Evolutionary conservation across 768 basidiomycete genomes (phyloP).

Genomic region (Ramaria sp.): DNA sequence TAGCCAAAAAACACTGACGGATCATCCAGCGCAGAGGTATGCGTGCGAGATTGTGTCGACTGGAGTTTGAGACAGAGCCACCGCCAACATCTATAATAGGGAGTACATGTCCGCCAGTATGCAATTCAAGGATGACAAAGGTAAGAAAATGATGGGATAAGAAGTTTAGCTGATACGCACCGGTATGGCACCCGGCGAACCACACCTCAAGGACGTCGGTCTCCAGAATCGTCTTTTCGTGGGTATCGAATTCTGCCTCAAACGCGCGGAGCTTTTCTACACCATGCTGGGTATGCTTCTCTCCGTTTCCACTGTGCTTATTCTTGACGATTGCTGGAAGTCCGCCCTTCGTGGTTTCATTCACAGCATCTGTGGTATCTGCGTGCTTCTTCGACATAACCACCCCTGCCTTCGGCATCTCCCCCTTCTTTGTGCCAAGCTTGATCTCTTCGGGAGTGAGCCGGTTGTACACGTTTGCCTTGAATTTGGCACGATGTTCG

Average conservation of each 20-base stretch:
- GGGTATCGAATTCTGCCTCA: neutral
- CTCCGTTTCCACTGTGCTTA: too few relatives aligned
- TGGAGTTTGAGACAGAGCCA: slow-evolving; percentile 49
- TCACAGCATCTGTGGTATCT: too few relatives aligned
- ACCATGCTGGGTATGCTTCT: too few relatives aligned
- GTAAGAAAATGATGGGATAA: neutral
- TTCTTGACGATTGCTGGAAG: slow-evolving; percentile 4
- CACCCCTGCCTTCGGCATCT: slow-evolving; percentile 27
- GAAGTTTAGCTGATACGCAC: slow-evolving; percentile 26
- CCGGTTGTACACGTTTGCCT: slow-evolving; percentile 30
- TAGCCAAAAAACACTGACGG: slow-evolving; percentile 39
- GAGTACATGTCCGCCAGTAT: neutral
- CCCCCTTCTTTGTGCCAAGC: slow-evolving; percentile 29
- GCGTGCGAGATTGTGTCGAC: slow-evolving; percentile 49
- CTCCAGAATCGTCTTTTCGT: neutral
- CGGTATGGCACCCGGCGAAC: slow-evolving; percentile 69
- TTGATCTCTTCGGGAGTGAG: slow-evolving; percentile 14
- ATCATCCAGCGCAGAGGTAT: slow-evolving; percentile 57
- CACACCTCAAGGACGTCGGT: slow-evolving; percentile 72
- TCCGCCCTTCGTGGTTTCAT: too few relatives aligned
- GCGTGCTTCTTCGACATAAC: too few relatives aligned
- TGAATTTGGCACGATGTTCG: slow-evolving; percentile 54
- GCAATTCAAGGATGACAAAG: neutral
- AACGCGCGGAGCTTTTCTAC: neutral
- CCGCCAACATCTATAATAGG: slow-evolving; percentile 58